Conservation (phyloP, 2,329 filamentous ascomycete species). For the Ramularia collo-cygni region DNA sequence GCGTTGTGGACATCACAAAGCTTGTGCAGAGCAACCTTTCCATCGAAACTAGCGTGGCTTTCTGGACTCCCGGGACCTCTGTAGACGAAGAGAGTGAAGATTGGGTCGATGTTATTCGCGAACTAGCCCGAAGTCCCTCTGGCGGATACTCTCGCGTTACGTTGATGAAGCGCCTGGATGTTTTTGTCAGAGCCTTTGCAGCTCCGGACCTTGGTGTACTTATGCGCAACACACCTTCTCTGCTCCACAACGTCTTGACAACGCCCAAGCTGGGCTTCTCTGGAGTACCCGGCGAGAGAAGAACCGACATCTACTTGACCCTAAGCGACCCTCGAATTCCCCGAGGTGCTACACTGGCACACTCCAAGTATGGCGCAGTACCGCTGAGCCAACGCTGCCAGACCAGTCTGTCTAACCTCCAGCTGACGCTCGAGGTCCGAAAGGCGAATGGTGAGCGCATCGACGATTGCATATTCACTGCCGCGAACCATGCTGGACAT, state of each 20-base stretch:
- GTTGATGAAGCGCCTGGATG: slow-evolving; percentile 66
- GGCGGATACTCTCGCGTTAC: slow-evolving; percentile 52
- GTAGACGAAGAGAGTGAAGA: slow-evolving; percentile 53
- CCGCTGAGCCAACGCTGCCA: slow-evolving; percentile 54
- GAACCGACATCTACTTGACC: slow-evolving; percentile 94
- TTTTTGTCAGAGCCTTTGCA: slow-evolving; percentile 72
- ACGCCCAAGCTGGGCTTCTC: slow-evolving; percentile 91
- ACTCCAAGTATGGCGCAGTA: slow-evolving; percentile 73
- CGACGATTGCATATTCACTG: slow-evolving; percentile 78
- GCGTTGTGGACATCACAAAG: slow-evolving; percentile 65
- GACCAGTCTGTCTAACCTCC: slow-evolving; percentile 65
- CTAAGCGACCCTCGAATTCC: slow-evolving; percentile 72
- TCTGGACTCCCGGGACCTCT: slow-evolving; percentile 63
- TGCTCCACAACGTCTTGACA: slow-evolving; percentile 72
- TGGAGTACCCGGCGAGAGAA: slow-evolving; percentile 75
- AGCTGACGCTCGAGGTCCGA: slow-evolving; percentile 83
- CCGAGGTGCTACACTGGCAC: slow-evolving; percentile 55
- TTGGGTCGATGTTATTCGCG: slow-evolving; percentile 66
- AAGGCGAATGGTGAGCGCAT: slow-evolving; percentile 71
- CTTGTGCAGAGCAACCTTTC: slow-evolving; percentile 22
- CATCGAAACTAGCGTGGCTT: slow-evolving; percentile 44
- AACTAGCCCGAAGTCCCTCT: slow-evolving; percentile 66
- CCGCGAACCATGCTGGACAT: slow-evolving; percentile 69
- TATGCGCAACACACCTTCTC: slow-evolving; percentile 78
- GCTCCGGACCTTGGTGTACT: slow-evolving; percentile 70